Evolutionary conservation across 73 alveolate species (phyloP).

Genomic region (Uronychia binucleata): DNA sequence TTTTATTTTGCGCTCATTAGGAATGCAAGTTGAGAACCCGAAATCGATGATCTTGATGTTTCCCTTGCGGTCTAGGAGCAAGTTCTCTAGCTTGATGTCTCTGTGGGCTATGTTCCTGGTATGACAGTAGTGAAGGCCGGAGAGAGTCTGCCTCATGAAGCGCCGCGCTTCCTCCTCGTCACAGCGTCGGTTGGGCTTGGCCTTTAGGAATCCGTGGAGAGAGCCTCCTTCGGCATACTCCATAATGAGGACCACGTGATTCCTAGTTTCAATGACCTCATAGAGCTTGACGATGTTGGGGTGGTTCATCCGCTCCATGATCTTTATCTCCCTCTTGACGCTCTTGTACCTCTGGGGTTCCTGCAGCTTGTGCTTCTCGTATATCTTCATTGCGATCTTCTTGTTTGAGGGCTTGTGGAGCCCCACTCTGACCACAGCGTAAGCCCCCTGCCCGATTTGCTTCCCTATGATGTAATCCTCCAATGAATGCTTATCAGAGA

Average conservation of each 20-base stretch:
- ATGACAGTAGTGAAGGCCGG: constrained; percentile 84
- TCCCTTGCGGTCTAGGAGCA: constrained; percentile 66
- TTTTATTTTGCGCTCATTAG: constrained; percentile 66
- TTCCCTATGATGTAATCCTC: constrained; percentile 80
- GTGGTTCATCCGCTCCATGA: constrained; percentile 85
- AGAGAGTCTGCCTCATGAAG: constrained; percentile 69
- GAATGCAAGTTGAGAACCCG: constrained; percentile 75
- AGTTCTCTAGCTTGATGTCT: constrained; percentile 88
- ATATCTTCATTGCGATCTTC: constrained; percentile 87
- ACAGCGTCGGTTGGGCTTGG: constrained; percentile 69
- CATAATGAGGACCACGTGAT: constrained; percentile 77
- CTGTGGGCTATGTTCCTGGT: constrained; percentile 83
- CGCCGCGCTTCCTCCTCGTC: constrained; percentile 78
- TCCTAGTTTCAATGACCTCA: constrained; percentile 88
- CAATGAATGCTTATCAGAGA: too few relatives aligned
- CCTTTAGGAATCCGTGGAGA: constrained; percentile 73
- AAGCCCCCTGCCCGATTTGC: constrained; percentile 91
- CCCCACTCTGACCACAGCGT: constrained; percentile 93
- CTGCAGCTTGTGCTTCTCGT: constrained; percentile 75
- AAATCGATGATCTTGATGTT: constrained; percentile 71
- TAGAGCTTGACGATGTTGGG: constrained; percentile 87
- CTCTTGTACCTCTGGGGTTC: constrained; percentile 75
- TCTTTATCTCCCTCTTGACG: constrained; percentile 81
- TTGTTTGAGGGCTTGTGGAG: constrained; percentile 76
- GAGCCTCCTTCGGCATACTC: constrained; percentile 89